These are phyloP conservation scores for Backusella mclennaniae DNA, from an alignment of 192 early-diverging fungal genomes.

Conservation along the genomic window DNA sequence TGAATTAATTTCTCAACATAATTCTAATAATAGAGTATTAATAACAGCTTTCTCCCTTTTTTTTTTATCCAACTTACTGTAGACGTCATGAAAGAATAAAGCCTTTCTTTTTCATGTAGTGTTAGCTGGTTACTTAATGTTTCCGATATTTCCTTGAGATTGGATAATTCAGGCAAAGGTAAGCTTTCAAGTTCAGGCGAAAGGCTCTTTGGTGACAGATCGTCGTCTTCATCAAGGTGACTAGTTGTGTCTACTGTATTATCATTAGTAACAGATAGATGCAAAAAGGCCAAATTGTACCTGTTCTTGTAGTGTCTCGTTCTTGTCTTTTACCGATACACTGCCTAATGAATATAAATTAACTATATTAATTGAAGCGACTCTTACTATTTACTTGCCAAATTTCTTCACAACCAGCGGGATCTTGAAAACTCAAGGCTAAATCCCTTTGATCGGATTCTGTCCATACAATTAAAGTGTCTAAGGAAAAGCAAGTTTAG, in stretches of 20 bases:
- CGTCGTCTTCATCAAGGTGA: neutral
- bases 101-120: conserved; percentile 59
- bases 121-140: conserved; percentile 56
- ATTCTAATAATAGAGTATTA: conserved; percentile 39
- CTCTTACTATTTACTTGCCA: conserved; percentile 50
- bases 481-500: conserved; percentile 43
- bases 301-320: conserved; percentile 22
- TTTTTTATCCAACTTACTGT: neutral
- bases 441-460: conserved; percentile 75
- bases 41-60: neutral
- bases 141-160: conserved; percentile 70
- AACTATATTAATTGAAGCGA: neutral
- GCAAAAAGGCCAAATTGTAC: neutral
- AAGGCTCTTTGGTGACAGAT: neutral
- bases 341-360: neutral
- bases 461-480: conserved; percentile 93
- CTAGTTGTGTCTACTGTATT: neutral
- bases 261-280: too few relatives aligned
- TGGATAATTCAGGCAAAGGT: conserved; percentile 68
- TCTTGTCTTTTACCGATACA: conserved; percentile 9
- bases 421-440: conserved; percentile 92
- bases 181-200: conserved; percentile 30
- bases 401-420: conserved; percentile 80
- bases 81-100: conserved; percentile 29
- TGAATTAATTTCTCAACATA: conserved; percentile 74